Base-by-base conservation (phyloP, 495 filamentous ascomycete genomes). In the Penicillium egyptiacum region DNA sequence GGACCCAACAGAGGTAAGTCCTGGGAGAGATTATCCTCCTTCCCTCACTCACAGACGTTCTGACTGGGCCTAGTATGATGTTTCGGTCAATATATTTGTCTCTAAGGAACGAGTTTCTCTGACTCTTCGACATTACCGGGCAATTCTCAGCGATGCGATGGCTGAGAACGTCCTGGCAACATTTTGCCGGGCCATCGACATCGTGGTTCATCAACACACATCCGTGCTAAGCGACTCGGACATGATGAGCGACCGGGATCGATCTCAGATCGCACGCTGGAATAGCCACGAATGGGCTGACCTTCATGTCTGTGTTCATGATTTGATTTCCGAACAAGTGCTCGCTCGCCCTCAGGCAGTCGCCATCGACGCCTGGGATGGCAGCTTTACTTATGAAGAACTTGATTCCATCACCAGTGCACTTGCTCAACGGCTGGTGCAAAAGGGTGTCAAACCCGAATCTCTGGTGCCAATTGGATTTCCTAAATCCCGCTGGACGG, bases 351-450 rank as follows among this genome's bases (percentile, higher is more conserved):
- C 41, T 11, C 17, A 43, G 3, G 41, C 41, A 4, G 7, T 20
- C n/a, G 72, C 70, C 5, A 44, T 75, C 6, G 48, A 56, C 20
- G 62, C 69, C 4, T 72, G 69, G 63, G 74, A 77, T 59, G 66
- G 58, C n/a, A 49, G 52, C 10, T 50, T 76, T 10, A 72, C 67
- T 3, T 73, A 75, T 53, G 12, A 10, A 16, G 53, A 75, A 41
- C 61, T 77, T 5, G 73, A 77, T 28, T 5, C 17, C 4, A 14
- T 26, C 5, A 16, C 22, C 22, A 22, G 5, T 9, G 0, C 0
- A 4, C 43, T 46, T 3, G 43, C 43, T 2, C 8, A 28, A 25
- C 5, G 22, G 5, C n/a, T 20, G 19, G 12, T 22, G 0, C 22
- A 23, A 12, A 16, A n/a, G 11, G 20, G 17, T n/a, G 23, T 46